Base-by-base conservation (phyloP, 345 rosid genomes). In the Crucihimalaya himalaica region DNA sequence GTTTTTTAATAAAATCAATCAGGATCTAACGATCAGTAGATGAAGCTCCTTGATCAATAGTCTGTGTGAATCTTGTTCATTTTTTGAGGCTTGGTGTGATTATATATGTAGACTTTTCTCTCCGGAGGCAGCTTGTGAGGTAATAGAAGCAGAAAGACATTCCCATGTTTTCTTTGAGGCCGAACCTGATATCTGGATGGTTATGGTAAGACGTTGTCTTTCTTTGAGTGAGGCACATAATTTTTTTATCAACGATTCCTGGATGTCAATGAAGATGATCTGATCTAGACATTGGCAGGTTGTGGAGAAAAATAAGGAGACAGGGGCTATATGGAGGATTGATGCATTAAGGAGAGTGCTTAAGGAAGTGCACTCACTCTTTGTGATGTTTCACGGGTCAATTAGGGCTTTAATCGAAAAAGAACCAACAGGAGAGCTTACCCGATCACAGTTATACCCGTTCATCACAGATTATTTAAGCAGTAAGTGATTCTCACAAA, bases 151-250 rank as follows among this genome's bases (percentile, higher is more conserved):
- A 63, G 97, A 95, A 74, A 83, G 79, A 74, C 98, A 92, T 74
- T 87, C 98, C 62, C 99, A 92, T 80, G 90, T 95, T 54, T 95
- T 95, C 82, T 83, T 77, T 23, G 98, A 95, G 84, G 86, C 98
- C 11, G 99, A 95, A 77, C 83, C 93, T 0, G 99, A 95, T 82
- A 86, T 95, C 29, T 90, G 99, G 99, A 88, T 92, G 99, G 96
- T 95, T 55, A 87, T 95, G 99, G 97, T 95, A 72, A 54, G 39
- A 6, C 59, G 16, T 27, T 29, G 3, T 76, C 58, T 27, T 1
- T 9, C 28, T 47, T 40, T n/a, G n/a, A n/a, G n/a, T n/a, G n/a
- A n/a, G n/a, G n/a, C n/a, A n/a, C n/a, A n/a, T n/a, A n/a, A 2
- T 6, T 40, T 48, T 14, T 35, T 0, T 1, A 16, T 57, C 39